Conservation (phyloP, 331 rosid species). For the Acacia pycnantha region DNA sequence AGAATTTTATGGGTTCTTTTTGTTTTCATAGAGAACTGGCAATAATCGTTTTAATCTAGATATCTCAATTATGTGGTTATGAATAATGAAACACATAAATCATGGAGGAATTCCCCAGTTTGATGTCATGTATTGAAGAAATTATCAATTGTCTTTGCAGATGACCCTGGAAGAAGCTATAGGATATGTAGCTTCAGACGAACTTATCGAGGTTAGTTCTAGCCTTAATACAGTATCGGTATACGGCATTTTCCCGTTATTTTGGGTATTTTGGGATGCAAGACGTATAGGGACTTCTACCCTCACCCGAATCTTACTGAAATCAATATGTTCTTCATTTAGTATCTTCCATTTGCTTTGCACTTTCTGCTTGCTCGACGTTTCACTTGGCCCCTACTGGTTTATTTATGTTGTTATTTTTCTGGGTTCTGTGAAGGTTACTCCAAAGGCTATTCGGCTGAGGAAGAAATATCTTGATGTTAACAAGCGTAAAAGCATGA, state of each 20-base stretch:
- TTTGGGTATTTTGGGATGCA: background rate
- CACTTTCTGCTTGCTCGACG: background rate
- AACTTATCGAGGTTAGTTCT: constrained; percentile 78
- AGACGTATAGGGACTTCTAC: background rate
- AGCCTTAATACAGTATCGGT: background rate
- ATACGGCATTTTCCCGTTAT: background rate
- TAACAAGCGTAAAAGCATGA: constrained; percentile 87
- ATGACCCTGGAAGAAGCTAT: constrained; percentile 96
- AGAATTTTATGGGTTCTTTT: background rate
- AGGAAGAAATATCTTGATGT: constrained; percentile 91
- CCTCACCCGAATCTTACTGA: background rate
- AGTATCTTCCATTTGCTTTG: background rate
- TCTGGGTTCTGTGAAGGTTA: constrained; percentile 57
- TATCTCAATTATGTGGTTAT: background rate
- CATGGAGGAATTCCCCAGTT: constrained; percentile 7
- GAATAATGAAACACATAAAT: background rate
- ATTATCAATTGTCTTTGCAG: constrained; percentile 46
- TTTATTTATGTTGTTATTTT: background rate
- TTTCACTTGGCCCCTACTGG: background rate
- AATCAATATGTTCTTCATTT: background rate
- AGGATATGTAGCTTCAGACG: constrained; percentile 95
- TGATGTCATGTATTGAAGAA: background rate
- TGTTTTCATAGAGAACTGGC: background rate
- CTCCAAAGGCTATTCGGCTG: constrained; percentile 84
- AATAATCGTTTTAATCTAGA: background rate